Base-by-base conservation (phyloP, 257 asterid species). In the Forsythia suspensa region DNA sequence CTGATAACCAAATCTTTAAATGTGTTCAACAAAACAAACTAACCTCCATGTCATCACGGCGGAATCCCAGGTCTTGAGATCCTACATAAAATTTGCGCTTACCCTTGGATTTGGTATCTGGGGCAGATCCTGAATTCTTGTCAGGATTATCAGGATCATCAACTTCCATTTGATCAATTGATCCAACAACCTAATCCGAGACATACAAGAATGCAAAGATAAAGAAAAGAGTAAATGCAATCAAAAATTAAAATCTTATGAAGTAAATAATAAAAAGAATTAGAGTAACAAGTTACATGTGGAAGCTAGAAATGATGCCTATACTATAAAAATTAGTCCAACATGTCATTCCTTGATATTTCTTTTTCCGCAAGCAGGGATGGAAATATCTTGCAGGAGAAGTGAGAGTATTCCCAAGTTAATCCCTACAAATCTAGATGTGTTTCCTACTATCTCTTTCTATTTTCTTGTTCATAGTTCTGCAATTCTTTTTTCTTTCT, bases 31-130 rank as follows among this genome's bases (percentile, higher is more conserved):
- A 63, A 43, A 78, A 63, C 48, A 65, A 40, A 78, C 85, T 78
- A n/a, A 91, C 99, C 96, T 96, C 98, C 98, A 96, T 94, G 78
- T 88, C 86, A 85, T 96, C 97, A 85, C 98, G 86, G 73, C 97
- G 97, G 77, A 80, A 96, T 66, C 99, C 97, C 89, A 96, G 75
- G 83, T 91, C 92, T 83, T 96, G 99, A 70, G 97, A 88, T 76
- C 99, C 99, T 21, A 96, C 95, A 85, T 88, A 96, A 59, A 90
- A 83, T 72, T 85, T 92, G 3, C 88, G 93, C 86, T 92, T 96
- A 72, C 86, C 87, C 94, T 86, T 96, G 81, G 97, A 75, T 88
- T 90, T 93, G 79, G 96, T 69, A 73, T 93, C 97, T 34, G 86
- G 85, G 66, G 79, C 85, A 75, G 92, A 83, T 76, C 90, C 97